phyloP scores from a whole-genome alignment of 768 basidiomycete species.

The Kwoniella botswanensis region DNA sequence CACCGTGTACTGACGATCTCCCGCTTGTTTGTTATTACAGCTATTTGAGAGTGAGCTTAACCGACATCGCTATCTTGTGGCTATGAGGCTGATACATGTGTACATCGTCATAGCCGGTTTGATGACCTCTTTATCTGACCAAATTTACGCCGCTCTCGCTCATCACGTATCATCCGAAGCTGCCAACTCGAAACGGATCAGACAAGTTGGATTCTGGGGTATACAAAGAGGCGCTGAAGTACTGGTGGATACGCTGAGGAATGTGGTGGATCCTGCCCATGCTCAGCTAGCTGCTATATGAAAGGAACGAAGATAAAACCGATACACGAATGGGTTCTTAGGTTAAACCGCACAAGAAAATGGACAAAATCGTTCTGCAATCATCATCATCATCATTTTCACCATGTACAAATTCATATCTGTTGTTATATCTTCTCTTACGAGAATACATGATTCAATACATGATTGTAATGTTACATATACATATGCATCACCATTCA shows the following conservation, averaged over 20 bases:
- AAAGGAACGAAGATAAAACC: not conserved
- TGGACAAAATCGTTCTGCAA: no score
- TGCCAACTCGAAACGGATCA: conserved; percentile 83
- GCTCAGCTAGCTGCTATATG: conserved; percentile 35
- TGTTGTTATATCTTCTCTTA: no score
- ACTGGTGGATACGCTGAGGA: conserved; percentile 77
- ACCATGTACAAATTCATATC: no score
- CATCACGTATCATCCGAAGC: conserved; percentile 81
- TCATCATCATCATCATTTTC: no score
- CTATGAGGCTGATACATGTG: conserved; percentile 7
- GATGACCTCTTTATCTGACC: conserved; percentile 84
- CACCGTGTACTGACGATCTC: no score
- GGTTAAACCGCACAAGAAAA: no score
- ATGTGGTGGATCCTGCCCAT: conserved; percentile 69
- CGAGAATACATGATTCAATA: not conserved
- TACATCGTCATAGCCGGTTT: conserved; percentile 72
- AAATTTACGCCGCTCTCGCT: conserved; percentile 91
- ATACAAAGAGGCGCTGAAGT: conserved; percentile 89
- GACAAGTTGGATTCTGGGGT: conserved; percentile 91
- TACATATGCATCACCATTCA: not conserved
- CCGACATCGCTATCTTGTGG: not conserved
- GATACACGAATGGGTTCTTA: no score
- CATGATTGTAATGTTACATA: not conserved
- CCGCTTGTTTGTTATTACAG: conserved; percentile 63
- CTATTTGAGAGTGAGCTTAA: conserved; percentile 84